Base-by-base conservation (phyloP, 1,139 yeast genomes). In the Yamadazyma friedrichii region DNA sequence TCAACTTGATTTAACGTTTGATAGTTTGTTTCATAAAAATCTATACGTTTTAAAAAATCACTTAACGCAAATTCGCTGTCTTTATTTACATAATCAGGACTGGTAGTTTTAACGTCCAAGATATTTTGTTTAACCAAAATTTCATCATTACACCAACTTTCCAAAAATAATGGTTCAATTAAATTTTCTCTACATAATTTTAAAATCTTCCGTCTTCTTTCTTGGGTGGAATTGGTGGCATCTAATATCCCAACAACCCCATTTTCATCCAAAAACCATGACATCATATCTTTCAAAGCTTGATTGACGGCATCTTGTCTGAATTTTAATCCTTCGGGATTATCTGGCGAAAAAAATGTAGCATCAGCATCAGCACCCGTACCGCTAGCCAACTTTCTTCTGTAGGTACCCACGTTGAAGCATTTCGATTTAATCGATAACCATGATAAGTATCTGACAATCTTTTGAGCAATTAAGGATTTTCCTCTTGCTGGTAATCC, bases 241-340 rank as follows among this genome's bases (percentile, higher is more conserved):
- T 93, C 98, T 47, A 91, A 74, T 9, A 93, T 87, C 0, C 96
- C 98, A 34, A 93, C 98, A 31, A 84, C 86, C 5, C 96, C 96
- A 42, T 80, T 76, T 45, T 85, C 89, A 25, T 83, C 80, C 31
- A 72, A 71, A 56, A 88, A 88, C 98, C 98, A 93, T 35, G 75
- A 66, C 77, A 91, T 75, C 87, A 93, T 86, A 53, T 88, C 97
- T n/a, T 67, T 58, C 35, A 88, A 74, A 1, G 97, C 96, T 37
- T 65, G 62, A 37, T 78, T 74, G 26, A 88, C 85, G 0, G 96
- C 94, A 50, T 80, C 78, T 42, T 71, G 74, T 45, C 96, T 75
- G 45, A 78, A 71, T 43, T 74, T 65, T 56, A 74, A 67, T 11
- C 89, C 93, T 42, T 80, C 82, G 36, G 65, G 64, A 54, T 89